phyloP scores from a whole-genome alignment of 176 grass and related monocot species.

The Themeda triandra region DNA sequence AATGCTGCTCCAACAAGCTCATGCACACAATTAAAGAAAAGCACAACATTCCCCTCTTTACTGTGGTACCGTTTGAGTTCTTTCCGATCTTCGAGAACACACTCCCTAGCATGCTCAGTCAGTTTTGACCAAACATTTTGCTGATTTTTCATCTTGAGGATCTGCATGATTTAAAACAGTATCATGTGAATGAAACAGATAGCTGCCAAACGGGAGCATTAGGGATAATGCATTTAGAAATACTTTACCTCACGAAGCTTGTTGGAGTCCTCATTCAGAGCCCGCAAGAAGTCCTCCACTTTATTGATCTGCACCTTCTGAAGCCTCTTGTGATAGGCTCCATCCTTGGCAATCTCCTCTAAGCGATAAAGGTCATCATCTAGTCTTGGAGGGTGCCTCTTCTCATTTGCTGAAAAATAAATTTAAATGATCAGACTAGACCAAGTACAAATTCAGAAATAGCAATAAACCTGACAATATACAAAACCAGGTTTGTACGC shows the following conservation, averaged over 20 bases:
- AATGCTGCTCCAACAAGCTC: slow-evolving; percentile 18
- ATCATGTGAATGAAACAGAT: background rate
- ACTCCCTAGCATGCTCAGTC: slow-evolving; percentile 31
- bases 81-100: background rate
- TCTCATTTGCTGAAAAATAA: slow-evolving; percentile 27
- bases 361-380: slow-evolving; percentile 30
- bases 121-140: slow-evolving; percentile 19
- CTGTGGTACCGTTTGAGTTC: background rate
- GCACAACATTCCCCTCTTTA: background rate
- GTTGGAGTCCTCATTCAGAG: slow-evolving; percentile 5
- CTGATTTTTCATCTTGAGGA: slow-evolving; percentile 12
- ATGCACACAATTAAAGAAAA: slow-evolving; percentile 21
- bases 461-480: background rate
- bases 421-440: background rate
- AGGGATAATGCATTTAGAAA: background rate
- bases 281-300: slow-evolving; percentile 29
- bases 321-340: slow-evolving; percentile 24
- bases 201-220: background rate
- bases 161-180: slow-evolving; percentile 10
- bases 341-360: slow-evolving; percentile 31
- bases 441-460: background rate
- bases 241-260: slow-evolving; percentile 14
- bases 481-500: background rate
- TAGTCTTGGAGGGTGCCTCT: slow-evolving; percentile 35
- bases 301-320: background rate